These are phyloP conservation scores for Sphaerulina populicola DNA, from an alignment of 2,329 filamentous ascomycete species.

Conservation along the genomic window DNA sequence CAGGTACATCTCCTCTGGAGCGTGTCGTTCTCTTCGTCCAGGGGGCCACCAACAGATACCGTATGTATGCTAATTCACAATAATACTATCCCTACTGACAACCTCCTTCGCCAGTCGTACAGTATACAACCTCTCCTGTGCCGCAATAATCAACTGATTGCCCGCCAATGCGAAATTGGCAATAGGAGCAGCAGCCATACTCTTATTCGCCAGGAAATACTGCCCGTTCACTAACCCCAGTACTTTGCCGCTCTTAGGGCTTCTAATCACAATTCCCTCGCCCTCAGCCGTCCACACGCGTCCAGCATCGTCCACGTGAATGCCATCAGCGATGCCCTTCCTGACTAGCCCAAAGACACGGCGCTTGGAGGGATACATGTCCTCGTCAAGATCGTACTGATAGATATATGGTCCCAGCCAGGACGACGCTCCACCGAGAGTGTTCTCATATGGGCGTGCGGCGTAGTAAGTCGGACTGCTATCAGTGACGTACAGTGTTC, in stretches of 20 bases:
- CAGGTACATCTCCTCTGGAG: no score
- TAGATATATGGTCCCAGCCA: conserved; percentile 9
- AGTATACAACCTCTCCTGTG: not conserved
- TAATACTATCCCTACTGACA: not conserved
- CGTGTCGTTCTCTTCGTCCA: no score
- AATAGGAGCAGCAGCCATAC: not conserved
- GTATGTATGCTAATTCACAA: not conserved
- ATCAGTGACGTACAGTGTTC: conserved; percentile 11
- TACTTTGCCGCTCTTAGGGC: not conserved
- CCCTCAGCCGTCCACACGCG: conserved; percentile 23
- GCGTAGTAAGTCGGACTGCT: not conserved
- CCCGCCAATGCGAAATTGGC: conserved; percentile 10
- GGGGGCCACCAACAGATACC: no score
- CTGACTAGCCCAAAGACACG: conserved; percentile 17
- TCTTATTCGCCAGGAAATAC: not conserved
- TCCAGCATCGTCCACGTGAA: conserved; percentile 21
- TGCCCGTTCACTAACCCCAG: not conserved
- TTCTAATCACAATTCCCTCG: conserved; percentile 20
- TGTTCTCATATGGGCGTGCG: not conserved
- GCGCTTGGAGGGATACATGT: conserved; percentile 15
- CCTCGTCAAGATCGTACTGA: conserved; percentile 17
- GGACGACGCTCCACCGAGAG: not conserved
- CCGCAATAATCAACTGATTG: conserved; percentile 2
- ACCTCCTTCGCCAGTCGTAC: conserved; percentile 1
- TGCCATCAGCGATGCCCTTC: conserved; percentile 19